phyloP scores from a whole-genome alignment of 225 moss, liverwort and hornwort genomes.

The Rhytidiadelphus loreus region DNA sequence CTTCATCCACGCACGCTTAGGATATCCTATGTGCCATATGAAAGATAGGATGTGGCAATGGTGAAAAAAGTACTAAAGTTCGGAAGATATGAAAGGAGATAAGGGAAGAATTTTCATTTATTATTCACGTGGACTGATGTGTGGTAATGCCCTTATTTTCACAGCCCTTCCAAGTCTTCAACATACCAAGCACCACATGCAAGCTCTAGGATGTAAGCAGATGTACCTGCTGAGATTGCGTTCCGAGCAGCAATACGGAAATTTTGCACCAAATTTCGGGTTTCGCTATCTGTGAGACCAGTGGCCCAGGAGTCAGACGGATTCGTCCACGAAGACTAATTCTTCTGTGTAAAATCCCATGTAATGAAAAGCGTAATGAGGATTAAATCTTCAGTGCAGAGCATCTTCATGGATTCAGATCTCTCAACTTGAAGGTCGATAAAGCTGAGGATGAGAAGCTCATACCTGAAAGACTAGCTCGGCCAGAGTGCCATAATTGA shows the following conservation, averaged over 20 bases:
- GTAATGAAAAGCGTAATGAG: neutral
- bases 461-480: constrained; percentile 45
- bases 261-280: constrained; percentile 20
- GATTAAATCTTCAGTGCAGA: neutral
- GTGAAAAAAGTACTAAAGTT: neutral
- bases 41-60: neutral
- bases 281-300: constrained; percentile 20
- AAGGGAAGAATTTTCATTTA: neutral
- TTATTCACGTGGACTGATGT: neutral
- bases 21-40: neutral
- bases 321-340: neutral
- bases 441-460: neutral
- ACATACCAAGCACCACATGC: neutral
- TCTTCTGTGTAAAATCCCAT: neutral
- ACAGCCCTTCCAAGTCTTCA: neutral
- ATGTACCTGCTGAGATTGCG: constrained; percentile 41
- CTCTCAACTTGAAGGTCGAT: neutral
- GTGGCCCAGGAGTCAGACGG: neutral
- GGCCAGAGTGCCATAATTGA: constrained; percentile 59
- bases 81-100: neutral
- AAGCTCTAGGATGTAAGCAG: neutral
- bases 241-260: constrained; percentile 59
- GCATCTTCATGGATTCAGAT: neutral
- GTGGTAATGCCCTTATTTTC: neutral
- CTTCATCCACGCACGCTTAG: neutral